Percentiles rank a stretch among this genome's conserved stretches.
Evolutionary conservation across 2,329 filamentous ascomycete species (phyloP).

Genomic region (Fusarium illudens): DNA sequence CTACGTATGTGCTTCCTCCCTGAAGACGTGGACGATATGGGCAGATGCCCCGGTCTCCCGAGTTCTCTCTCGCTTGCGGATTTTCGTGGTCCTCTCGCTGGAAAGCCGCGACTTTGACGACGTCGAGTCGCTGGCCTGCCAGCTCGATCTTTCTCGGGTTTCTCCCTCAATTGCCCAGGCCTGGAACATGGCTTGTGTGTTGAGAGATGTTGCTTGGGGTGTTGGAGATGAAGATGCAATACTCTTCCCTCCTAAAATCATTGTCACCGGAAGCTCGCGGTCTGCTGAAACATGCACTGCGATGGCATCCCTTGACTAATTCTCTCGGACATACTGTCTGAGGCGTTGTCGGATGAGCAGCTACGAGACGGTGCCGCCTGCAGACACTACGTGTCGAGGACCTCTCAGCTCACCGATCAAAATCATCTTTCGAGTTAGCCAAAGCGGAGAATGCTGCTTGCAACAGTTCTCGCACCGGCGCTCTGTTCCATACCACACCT

Average conservation of each 20-base stretch:
- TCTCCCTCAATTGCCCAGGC: conserved; percentile 65
- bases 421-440: conserved; percentile 81
- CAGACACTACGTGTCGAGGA: conserved; percentile 1
- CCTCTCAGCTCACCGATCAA: conserved; percentile 76
- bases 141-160: conserved; percentile 80
- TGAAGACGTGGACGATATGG: conserved; percentile 47
- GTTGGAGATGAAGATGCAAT: conserved; percentile 76
- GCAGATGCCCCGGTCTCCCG: conserved; percentile 58
- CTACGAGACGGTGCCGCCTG: not conserved
- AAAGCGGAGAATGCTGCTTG: conserved; percentile 90
- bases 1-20: conserved; percentile 63
- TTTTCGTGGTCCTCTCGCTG: conserved; percentile 90
- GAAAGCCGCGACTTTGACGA: conserved; percentile 52
- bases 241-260: conserved; percentile 79
- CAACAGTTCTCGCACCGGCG: conserved; percentile 93
- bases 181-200: conserved; percentile 57
- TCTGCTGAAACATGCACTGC: conserved; percentile 42
- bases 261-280: conserved; percentile 61
- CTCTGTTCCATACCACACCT: conserved; percentile 64
- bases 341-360: conserved; percentile 82
- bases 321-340: conserved; percentile 54
- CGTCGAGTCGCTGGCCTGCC: conserved; percentile 56
- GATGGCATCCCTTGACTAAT: conserved; percentile 46
- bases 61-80: conserved; percentile 59
- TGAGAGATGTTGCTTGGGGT: conserved; percentile 73